Percentiles rank a stretch among this genome's conserved stretches.
Conservation (phyloP, 163 green algal genomes). For the Trebouxia gelatinosa region DNA sequence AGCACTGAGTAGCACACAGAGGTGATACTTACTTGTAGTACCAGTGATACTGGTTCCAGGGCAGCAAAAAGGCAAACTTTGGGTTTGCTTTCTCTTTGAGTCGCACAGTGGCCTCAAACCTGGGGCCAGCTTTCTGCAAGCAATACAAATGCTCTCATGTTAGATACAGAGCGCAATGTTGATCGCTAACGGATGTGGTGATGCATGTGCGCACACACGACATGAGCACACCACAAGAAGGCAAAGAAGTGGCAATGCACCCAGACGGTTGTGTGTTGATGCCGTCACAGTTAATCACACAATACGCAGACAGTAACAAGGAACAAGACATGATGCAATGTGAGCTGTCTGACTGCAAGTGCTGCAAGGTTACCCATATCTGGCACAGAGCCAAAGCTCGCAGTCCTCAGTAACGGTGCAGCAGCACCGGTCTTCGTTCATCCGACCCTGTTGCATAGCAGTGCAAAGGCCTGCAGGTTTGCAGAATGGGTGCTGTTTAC, state of each 20-base stretch:
- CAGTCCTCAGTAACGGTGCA: neutral
- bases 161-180: neutral
- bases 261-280: neutral
- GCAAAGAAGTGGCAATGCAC: neutral
- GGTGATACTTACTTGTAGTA: constrained; percentile 52
- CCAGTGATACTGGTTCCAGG: constrained; percentile 54
- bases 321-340: neutral
- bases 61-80: constrained; percentile 71
- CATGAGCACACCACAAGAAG: neutral
- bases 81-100: constrained; percentile 58
- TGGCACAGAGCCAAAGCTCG: neutral
- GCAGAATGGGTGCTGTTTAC: neutral
- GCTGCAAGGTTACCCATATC: constrained; percentile 11
- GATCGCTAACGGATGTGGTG: neutral
- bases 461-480: constrained; percentile 7
- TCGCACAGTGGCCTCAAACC: constrained; percentile 66
- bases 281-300: neutral
- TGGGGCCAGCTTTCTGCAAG: constrained; percentile 48
- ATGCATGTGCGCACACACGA: neutral
- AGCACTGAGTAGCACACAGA: neutral
- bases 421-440: constrained; percentile 4
- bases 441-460: neutral
- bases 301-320: neutral
- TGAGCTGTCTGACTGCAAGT: neutral
- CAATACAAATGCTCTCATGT: too few species aligned